Conservation (phyloP, 2,329 filamentous ascomycete species). For the Fusarium irregulare region DNA sequence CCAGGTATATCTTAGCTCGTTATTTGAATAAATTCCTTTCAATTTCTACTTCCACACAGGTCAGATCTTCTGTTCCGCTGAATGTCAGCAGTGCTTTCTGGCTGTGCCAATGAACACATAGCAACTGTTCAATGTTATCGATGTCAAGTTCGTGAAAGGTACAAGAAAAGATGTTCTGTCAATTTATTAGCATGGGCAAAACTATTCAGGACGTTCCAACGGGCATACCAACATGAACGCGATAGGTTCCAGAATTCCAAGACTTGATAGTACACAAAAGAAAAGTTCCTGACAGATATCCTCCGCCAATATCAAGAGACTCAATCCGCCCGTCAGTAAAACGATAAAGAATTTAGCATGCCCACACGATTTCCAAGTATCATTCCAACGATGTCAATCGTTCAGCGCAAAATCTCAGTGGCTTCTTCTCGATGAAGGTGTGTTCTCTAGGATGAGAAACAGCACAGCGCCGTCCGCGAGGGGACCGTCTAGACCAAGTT, state of each 20-base stretch:
- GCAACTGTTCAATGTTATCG: too few relatives aligned
- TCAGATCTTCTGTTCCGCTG: too few relatives aligned
- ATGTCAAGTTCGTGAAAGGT: too few relatives aligned
- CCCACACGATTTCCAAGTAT: not conserved
- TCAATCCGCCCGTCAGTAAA: not conserved
- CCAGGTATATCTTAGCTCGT: not conserved
- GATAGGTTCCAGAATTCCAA: not conserved
- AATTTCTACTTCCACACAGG: too few relatives aligned
- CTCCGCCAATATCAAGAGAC: not conserved
- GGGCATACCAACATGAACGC: not conserved
- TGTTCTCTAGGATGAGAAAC: constrained; percentile 90
- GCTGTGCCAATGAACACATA: too few relatives aligned
- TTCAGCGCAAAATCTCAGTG: constrained; percentile 93
- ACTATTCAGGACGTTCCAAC: not conserved
- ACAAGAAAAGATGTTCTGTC: not conserved
- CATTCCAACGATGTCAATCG: constrained; percentile 84
- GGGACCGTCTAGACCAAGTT: not conserved
- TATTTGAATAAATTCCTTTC: too few relatives aligned
- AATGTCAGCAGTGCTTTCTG: too few relatives aligned
- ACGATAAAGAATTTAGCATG: not conserved
- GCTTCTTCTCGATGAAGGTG: constrained; percentile 98
- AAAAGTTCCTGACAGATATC: not conserved
- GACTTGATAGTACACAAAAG: not conserved
- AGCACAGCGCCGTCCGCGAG: not conserved
- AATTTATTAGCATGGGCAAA: not conserved